Percentiles rank a stretch among this genome's conserved stretches.
phyloP scores from a whole-genome alignment of 1,284 basidiomycete species.

The Sporisorium scitamineum region DNA sequence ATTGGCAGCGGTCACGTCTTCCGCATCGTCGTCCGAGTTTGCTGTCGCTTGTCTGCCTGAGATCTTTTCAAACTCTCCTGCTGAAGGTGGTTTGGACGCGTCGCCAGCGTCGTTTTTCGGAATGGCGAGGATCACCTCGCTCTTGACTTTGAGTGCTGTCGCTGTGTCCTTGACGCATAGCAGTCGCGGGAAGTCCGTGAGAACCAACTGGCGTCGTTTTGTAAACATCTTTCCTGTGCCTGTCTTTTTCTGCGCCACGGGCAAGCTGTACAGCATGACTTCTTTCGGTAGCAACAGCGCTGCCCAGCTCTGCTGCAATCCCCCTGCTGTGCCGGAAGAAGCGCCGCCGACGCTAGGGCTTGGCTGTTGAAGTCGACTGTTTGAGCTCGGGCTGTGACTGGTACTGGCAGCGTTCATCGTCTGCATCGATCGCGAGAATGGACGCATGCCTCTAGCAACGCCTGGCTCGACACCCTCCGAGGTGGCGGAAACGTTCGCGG shows the following conservation, averaged over 20 bases:
- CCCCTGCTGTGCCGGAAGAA: not conserved
- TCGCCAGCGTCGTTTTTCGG: conserved; percentile 45
- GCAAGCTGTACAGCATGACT: conserved; percentile 57
- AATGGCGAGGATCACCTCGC: conserved; percentile 70
- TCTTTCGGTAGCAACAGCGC: conserved; percentile 62
- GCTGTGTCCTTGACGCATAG: conserved; percentile 72
- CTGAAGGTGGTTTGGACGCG: not conserved
- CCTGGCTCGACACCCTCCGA: not conserved
- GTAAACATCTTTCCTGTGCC: conserved; percentile 66
- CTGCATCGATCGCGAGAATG: conserved; percentile 32
- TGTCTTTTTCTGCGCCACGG: conserved; percentile 60
- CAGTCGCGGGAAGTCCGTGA: conserved; percentile 73
- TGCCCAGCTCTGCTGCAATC: conserved; percentile 49
- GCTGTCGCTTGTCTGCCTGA: conserved; percentile 6
- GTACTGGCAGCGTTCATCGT: conserved; percentile 3
- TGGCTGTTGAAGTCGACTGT: not conserved
- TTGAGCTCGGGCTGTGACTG: conserved; percentile 15
- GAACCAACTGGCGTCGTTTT: conserved; percentile 71
- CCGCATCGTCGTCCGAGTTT: conserved; percentile 1
- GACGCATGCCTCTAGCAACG: conserved; percentile 4
- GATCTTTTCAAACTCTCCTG: conserved; percentile 19
- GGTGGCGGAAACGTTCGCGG: not conserved
- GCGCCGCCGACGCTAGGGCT: too few relatives aligned
- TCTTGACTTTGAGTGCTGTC: conserved; percentile 70
- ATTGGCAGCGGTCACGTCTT: not conserved